Conservation (phyloP, 495 filamentous ascomycete genomes). For the Podospora tetraspora region DNA sequence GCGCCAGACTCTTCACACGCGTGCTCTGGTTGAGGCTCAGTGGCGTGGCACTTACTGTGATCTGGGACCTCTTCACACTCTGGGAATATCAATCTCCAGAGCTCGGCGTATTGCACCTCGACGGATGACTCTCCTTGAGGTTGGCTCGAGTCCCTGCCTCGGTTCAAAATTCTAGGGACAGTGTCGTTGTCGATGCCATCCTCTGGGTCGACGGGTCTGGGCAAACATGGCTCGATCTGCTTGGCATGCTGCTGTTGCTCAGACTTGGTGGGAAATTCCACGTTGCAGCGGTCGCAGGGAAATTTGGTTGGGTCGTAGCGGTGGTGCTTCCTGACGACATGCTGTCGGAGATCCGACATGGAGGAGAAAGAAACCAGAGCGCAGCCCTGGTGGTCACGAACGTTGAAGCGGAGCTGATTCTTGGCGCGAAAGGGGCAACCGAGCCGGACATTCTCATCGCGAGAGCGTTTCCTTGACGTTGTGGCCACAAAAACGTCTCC, state of each 20-base stretch:
- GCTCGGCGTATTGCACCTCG: background rate
- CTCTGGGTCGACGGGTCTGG: background rate
- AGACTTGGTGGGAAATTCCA: background rate
- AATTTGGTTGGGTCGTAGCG: background rate
- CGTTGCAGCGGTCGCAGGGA: background rate
- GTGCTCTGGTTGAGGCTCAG: background rate
- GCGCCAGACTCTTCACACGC: background rate
- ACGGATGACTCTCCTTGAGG: background rate
- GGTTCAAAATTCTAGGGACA: background rate
- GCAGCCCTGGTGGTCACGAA: background rate
- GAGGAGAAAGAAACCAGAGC: background rate
- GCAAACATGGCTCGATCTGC: background rate
- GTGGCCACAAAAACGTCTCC: background rate
- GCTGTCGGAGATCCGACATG: background rate
- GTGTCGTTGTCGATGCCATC: background rate
- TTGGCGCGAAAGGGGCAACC: background rate
- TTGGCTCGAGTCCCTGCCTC: background rate
- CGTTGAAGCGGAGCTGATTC: background rate
- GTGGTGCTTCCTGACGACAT: background rate
- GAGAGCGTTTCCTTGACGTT: background rate
- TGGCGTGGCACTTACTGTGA: background rate
- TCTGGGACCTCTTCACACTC: background rate
- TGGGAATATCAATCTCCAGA: background rate
- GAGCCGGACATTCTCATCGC: background rate
- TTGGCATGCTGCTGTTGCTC: background rate